Evolutionary conservation across 1,139 yeast genomes (phyloP).

Genomic region (Tardiomyces depauwii): DNA sequence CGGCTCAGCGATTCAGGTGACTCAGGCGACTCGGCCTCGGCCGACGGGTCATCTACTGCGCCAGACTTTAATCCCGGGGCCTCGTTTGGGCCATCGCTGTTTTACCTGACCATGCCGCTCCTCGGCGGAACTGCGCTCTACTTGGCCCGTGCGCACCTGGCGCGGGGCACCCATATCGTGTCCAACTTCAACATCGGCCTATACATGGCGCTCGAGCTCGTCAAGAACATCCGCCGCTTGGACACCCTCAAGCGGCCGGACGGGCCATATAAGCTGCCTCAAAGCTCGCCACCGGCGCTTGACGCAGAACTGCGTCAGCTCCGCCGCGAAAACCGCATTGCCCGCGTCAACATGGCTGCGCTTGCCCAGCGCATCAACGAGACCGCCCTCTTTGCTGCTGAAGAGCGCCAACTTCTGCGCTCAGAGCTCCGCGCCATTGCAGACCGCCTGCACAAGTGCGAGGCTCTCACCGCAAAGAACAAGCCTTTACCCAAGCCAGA

Average conservation of each 20-base stretch:
- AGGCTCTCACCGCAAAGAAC: no score
- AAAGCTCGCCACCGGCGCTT: neutral
- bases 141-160: conserved; percentile 11
- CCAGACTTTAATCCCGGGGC: neutral
- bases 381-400: no score
- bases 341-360: neutral
- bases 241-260: neutral
- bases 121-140: conserved; percentile 13
- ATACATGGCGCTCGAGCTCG: conserved; percentile 7
- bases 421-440: no score
- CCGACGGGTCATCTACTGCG: no score
- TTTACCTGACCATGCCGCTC: conserved; percentile 14
- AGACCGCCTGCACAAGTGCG: no score
- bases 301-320: neutral
- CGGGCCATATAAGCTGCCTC: neutral
- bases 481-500: no score
- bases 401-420: no score
- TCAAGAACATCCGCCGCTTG: neutral
- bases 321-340: neutral
- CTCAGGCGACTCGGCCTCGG: neutral
- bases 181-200: conserved; percentile 16
- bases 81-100: conserved; percentile 6
- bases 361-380: neutral
- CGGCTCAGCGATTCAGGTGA: neutral
- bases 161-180: conserved; percentile 13